Base-by-base conservation (phyloP, 2,329 filamentous ascomycete species). In the Daldinia eschscholtzii region DNA sequence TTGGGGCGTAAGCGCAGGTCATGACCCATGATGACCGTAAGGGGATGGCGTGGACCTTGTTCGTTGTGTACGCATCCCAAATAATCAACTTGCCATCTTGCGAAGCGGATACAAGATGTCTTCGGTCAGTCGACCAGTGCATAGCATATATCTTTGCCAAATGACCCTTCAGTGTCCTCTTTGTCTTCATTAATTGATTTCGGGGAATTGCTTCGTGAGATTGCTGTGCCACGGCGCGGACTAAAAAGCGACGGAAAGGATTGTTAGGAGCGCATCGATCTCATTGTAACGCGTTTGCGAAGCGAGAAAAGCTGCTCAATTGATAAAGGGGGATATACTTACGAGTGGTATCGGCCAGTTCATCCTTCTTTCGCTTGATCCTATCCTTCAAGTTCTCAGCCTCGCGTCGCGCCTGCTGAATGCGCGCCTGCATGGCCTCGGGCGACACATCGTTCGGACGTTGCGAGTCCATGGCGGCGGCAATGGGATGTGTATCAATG, bases 351-450 rank as follows among this genome's bases (percentile, higher is more conserved):
- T 99, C 96, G 80, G 95, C 95, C 76, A 99, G 89, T 85, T 98
- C 96, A 89, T 99, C 96, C 92, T 98, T 98, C 90, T 97, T 97
- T 84, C 94, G 91, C 91, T 98, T 98, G 89, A 98, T 98, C 83
- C 93, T 92, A 82, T 98, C 95, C 88, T 98, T 98, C 76, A 98
- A 86, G 61, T 93, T 94, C 87, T 98, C 96, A 77, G 96, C 96
- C 88, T 99, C 96, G 86, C 96, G 93, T 83, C 96, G 91, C 81
- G 96, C 95, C 79, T 93, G 91, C 79, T 93, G 92, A 78, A 96
- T 95, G 83, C 92, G 92, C 84, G 94, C 92, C 88, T 98, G 95
- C 90, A 98, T 97, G 82, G 88, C 87, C 84, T 91, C 89, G 73
- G 88, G 88, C 79, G 88, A 90, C 76, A 91, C 87, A 79, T 91